Percentiles rank a stretch among this genome's conserved stretches.
These are phyloP conservation scores for Periglandula ipomoeae DNA, from an alignment of 2,329 filamentous ascomycete genomes.

Conservation along the genomic window DNA sequence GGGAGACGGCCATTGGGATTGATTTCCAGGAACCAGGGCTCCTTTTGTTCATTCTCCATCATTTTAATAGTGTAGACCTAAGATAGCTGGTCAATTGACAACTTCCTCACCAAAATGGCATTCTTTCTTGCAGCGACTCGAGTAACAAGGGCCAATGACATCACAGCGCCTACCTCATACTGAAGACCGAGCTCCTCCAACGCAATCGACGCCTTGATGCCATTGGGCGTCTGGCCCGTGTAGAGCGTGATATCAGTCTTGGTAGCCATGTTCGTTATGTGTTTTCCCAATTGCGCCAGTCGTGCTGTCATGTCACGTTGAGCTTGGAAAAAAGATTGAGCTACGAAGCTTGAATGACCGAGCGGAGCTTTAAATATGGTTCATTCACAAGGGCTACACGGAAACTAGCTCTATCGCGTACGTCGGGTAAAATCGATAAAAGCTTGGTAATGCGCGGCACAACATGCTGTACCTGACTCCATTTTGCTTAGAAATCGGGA, in stretches of 20 bases:
- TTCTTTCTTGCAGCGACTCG: conserved; percentile 5
- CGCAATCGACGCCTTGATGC: conserved; percentile 80
- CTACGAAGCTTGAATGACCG: neutral
- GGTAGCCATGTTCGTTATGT: conserved; percentile 4
- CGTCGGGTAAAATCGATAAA: neutral
- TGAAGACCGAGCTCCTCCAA: conserved; percentile 75
- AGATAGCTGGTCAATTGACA: neutral
- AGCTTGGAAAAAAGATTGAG: neutral
- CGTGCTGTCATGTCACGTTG: neutral
- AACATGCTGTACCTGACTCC: neutral
- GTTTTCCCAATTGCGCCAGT: neutral
- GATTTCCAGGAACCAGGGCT: conserved; percentile 81
- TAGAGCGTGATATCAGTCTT: conserved; percentile 66
- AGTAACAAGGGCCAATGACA: neutral
- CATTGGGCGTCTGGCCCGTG: conserved; percentile 77
- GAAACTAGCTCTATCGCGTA: neutral
- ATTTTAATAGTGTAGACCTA: conserved; percentile 58
- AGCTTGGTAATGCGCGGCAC: neutral
- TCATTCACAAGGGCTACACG: neutral
- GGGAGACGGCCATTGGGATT: conserved; percentile 92
- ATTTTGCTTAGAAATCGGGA: neutral
- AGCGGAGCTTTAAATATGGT: neutral
- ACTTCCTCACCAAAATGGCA: neutral
- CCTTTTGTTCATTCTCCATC: conserved; percentile 66
- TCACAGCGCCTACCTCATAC: conserved; percentile 50